Evolutionary conservation across 768 basidiomycete species (phyloP), one percentile per base, ranked within the genome.

Genomic region (Russula brevipes): DNA sequence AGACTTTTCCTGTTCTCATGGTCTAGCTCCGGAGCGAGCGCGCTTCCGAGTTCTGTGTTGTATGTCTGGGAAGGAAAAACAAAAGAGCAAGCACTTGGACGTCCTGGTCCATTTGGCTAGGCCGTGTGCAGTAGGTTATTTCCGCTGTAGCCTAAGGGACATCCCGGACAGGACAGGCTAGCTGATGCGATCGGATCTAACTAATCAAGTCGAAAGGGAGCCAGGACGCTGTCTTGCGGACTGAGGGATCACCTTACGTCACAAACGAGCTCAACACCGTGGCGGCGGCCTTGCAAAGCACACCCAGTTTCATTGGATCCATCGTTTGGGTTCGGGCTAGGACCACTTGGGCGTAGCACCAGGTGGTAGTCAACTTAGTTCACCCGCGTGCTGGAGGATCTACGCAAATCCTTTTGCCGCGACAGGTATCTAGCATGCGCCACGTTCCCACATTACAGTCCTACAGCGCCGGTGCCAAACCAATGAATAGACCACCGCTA

Each of bases 161-260:
- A 35, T 42, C 31, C 8, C 31, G 17, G 17, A n/a, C 41, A 3
- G 4, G 24, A 42, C n/a, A 58, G 33, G 57, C n/a, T 59, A 39
- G 44, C 33, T 46, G 44, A 44, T 24, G 12, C 17, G 55, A 57
- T 36, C 55, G 55, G 55, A 11, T 46, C 55, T 57, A 57, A 45
- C 42, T 14, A 19, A 46, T 46, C 33, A 36, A 46, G 55, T 45
- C 12, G 12, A 46, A 46, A 50, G 31, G 16, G 49, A 33, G 30
- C 49, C 31, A 35, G 12, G 12, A 33, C 49, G 31, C 31, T 50
- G 49, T 50, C 49, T 7, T 52, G 24, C 17, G 51, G 51, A 36
- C 46, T 47, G 46, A 14, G n/a, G n/a, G 55, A 31, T 17, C 19
- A 35, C 24, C 31, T 56, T 56, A 56, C 54, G 55, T 57, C 54